Evolutionary conservation across 2,329 filamentous ascomycete species (phyloP), one percentile per base, ranked within the genome.

Genomic region (Bipolaris bicolor): DNA sequence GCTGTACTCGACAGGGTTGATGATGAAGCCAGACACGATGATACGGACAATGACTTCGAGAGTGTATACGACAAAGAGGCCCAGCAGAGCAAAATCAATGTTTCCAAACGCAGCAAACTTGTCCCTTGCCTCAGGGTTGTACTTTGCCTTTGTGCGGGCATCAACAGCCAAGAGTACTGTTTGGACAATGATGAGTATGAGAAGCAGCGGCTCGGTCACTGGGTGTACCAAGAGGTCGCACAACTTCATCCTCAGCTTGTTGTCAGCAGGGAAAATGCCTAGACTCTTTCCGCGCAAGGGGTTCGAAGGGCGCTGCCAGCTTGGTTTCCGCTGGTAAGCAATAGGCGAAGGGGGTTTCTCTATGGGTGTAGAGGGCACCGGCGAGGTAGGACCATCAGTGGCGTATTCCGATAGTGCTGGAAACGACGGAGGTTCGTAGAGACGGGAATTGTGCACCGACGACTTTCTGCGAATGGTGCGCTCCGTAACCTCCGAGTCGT

Each of bases 1-100:
- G 76, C 91, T 97, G 76, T 97, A 97, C 72, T 97, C 93, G 7
- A 87, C 81, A 1, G 95, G 90, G 72, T 99, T 99, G 64, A 96
- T 81, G 31, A 99, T 83, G 67, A 99, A 90, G 0, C 95, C 96
- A 0, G 95, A 99, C 0, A 99, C 96, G 58, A 99, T 89, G 40
- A 93, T 88, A 53, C 93, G 90, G 59, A 91, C 87, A 53, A 89
- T 80, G 34, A 96, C 84, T 76, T 99, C 96, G 20, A 96, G 70
- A 0, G 93, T 97, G 74, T 98, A 99, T 48, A 99, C 85, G 56
- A 90, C 81, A 75, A 99, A 99, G 5, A 99, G 86, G 1, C 77
- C 87, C 43, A 98, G 82, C 55, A 98, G 85, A 22, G 89, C 87
- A 82, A 88, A 96, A 74, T 97, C 92, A 60, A 92, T 90, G 9